These are phyloP conservation scores for Jamesozyma jinghongensis DNA, from an alignment of 805 yeast genomes.

Conservation along the genomic window DNA sequence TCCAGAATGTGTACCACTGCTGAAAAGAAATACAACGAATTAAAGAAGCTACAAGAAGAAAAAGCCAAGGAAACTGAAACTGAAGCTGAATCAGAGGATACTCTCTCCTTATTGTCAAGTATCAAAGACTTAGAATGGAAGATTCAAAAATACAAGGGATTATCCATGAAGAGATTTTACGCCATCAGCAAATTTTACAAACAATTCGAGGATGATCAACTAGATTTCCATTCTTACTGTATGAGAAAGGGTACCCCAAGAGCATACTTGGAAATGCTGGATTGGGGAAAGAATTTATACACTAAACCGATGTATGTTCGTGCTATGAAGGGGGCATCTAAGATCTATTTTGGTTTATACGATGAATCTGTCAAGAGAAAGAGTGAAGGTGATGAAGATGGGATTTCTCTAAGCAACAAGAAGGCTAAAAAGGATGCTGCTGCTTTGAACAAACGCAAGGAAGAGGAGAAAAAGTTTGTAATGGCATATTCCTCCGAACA, in stretches of 20 bases:
- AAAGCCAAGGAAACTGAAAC: slow-evolving; percentile 1
- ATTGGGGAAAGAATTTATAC: slow-evolving; percentile 75
- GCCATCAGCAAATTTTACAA: slow-evolving; percentile 60
- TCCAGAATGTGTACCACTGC: slow-evolving; percentile 43
- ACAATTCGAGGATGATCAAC: slow-evolving; percentile 72
- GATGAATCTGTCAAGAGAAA: slow-evolving; percentile 12
- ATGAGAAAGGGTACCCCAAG: slow-evolving; percentile 85
- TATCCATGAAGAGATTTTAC: slow-evolving; percentile 70
- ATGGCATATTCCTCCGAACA: slow-evolving; percentile 38
- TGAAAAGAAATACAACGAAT: slow-evolving; percentile 15
- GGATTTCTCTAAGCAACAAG: slow-evolving; percentile 29
- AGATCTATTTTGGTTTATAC: slow-evolving; percentile 40
- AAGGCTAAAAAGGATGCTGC: slow-evolving; percentile 51
- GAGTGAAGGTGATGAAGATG: slow-evolving; percentile 8
- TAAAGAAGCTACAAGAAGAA: not conserved
- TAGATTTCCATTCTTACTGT: slow-evolving; percentile 90
- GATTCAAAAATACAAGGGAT: slow-evolving; percentile 44
- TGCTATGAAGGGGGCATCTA: slow-evolving; percentile 55
- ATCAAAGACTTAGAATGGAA: slow-evolving; percentile 37
- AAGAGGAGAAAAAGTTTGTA: slow-evolving; percentile 39
- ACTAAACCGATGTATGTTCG: slow-evolving; percentile 64
- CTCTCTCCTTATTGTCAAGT: slow-evolving; percentile 13
- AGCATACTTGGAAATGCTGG: slow-evolving; percentile 63
- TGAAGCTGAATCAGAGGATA: slow-evolving; percentile 14
- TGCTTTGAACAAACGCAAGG: slow-evolving; percentile 41